Percentiles rank a stretch among this genome's conserved stretches.
These are phyloP conservation scores for Fonsecaea multimorphosa DNA, from an alignment of 2,329 filamentous ascomycete genomes.

Conservation along the genomic window DNA sequence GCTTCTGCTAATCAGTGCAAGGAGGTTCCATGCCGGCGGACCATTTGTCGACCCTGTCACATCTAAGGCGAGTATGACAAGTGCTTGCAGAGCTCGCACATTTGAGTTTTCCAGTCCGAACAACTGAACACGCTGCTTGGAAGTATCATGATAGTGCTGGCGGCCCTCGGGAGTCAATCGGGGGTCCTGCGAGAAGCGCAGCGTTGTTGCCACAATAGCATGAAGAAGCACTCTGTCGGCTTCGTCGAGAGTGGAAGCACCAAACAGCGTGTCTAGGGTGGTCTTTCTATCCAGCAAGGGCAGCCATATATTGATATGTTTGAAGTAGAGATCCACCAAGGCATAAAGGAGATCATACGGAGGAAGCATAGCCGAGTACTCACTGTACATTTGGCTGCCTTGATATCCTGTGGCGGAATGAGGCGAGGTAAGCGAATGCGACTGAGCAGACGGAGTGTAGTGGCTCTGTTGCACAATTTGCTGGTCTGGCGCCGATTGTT, in stretches of 20 bases:
- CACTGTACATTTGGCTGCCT: slow-evolving; percentile 44
- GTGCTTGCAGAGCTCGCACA: slow-evolving; percentile 82
- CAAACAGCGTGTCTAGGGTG: slow-evolving; percentile 82
- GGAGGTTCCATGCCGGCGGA: slow-evolving; percentile 88
- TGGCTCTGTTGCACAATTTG: slow-evolving; percentile 31
- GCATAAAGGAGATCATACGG: slow-evolving; percentile 76
- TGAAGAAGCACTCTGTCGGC: slow-evolving; percentile 82
- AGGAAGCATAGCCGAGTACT: slow-evolving; percentile 56
- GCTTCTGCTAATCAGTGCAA: slow-evolving; percentile 85
- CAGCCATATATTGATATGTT: slow-evolving; percentile 82
- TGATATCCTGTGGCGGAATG: slow-evolving; percentile 34
- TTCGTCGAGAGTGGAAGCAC: slow-evolving; percentile 71
- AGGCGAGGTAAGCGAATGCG: slow-evolving; percentile 37
- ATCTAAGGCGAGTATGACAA: slow-evolving; percentile 85
- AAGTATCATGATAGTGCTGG: slow-evolving; percentile 76
- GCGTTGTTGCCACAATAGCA: slow-evolving; percentile 84
- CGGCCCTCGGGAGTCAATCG: slow-evolving; percentile 75
- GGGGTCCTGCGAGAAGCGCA: slow-evolving; percentile 80
- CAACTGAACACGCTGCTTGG: slow-evolving; percentile 83
- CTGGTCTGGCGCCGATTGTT: slow-evolving; percentile 21
- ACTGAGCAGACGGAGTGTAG: slow-evolving; percentile 36
- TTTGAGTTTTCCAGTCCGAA: slow-evolving; percentile 90
- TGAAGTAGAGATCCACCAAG: slow-evolving; percentile 77
- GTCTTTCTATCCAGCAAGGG: slow-evolving; percentile 86
- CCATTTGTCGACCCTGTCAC: slow-evolving; percentile 86